phyloP scores from a whole-genome alignment of 2,329 filamentous ascomycete species.

The Acrodontium crateriforme region DNA sequence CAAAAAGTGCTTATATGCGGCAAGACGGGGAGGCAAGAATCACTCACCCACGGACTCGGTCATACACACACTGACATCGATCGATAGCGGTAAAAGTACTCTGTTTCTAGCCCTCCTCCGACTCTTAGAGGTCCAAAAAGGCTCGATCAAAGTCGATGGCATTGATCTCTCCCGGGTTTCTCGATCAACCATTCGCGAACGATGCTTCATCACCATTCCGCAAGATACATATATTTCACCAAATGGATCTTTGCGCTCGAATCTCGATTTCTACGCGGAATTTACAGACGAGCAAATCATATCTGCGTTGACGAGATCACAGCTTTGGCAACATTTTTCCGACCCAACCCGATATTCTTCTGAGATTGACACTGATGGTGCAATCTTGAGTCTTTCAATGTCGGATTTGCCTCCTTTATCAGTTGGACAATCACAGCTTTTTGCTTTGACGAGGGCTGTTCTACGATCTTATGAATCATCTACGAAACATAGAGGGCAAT shows the following conservation, averaged over 20 bases:
- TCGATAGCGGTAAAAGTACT: constrained; percentile 40
- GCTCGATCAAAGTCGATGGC: constrained; percentile 34
- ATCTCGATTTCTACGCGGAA: constrained; percentile 31
- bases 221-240: constrained; percentile 40
- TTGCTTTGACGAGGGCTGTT: constrained; percentile 36
- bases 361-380: no score
- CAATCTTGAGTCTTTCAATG: constrained; percentile 25
- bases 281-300: constrained; percentile 28
- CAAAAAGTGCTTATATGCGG: constrained; percentile 39
- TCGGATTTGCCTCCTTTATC: constrained; percentile 19
- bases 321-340: constrained; percentile 20
- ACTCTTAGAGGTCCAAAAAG: constrained; percentile 32
- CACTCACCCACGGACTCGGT: no score
- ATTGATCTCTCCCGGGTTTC: constrained; percentile 35
- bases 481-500: no score
- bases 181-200: constrained; percentile 33
- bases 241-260: constrained; percentile 35
- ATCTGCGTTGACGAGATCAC: constrained; percentile 32
- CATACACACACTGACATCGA: no score
- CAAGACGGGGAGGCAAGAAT: no score
- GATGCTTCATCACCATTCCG: constrained; percentile 34
- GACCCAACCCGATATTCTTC: no score
- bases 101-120: constrained; percentile 36
- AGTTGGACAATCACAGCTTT: constrained; percentile 36
- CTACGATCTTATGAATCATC: no score